These are phyloP conservation scores for Kluyveromyces marxianus DNA, from an alignment of 1,139 yeast species.

Conservation along the genomic window DNA sequence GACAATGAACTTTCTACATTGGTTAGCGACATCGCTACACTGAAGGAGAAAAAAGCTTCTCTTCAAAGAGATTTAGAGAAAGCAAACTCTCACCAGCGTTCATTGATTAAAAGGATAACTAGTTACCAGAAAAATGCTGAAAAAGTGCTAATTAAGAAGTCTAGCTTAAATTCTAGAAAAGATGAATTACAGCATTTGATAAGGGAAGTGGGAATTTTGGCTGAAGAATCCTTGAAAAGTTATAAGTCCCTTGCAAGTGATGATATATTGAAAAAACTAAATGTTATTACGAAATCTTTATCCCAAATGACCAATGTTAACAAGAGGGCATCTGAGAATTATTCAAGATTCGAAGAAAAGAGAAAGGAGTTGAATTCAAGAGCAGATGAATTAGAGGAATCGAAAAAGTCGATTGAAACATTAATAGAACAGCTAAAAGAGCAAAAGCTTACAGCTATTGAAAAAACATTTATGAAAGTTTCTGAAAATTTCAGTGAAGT, in stretches of 20 bases:
- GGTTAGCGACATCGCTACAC: slow-evolving; percentile 24
- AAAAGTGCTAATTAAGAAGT: slow-evolving; percentile 55
- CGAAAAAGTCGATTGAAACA: slow-evolving; percentile 65
- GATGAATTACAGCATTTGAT: slow-evolving; percentile 69
- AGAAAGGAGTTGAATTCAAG: slow-evolving; percentile 59
- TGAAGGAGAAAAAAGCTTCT: slow-evolving; percentile 24
- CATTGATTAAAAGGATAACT: slow-evolving; percentile 50
- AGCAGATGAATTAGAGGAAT: slow-evolving; percentile 59
- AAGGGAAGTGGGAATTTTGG: slow-evolving; percentile 76
- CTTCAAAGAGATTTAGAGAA: slow-evolving; percentile 40
- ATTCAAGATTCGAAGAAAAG: slow-evolving; percentile 63
- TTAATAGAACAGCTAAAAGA: slow-evolving; percentile 65
- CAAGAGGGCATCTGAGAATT: slow-evolving; percentile 87
- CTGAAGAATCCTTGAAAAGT: slow-evolving; percentile 72
- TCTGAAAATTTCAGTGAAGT: slow-evolving; percentile 65
- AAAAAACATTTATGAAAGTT: slow-evolving; percentile 69
- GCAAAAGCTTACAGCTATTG: slow-evolving; percentile 79
- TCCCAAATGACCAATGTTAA: slow-evolving; percentile 71
- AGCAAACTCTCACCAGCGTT: slow-evolving; percentile 51
- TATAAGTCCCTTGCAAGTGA: slow-evolving; percentile 41
- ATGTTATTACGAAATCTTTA: slow-evolving; percentile 49
- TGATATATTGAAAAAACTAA: slow-evolving; percentile 48
- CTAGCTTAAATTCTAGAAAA: slow-evolving; percentile 52
- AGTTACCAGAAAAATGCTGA: slow-evolving; percentile 60
- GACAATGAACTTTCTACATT: slow-evolving; percentile 31